phyloP scores from a whole-genome alignment of 208 protist species.

The Porcisia hertigi region DNA sequence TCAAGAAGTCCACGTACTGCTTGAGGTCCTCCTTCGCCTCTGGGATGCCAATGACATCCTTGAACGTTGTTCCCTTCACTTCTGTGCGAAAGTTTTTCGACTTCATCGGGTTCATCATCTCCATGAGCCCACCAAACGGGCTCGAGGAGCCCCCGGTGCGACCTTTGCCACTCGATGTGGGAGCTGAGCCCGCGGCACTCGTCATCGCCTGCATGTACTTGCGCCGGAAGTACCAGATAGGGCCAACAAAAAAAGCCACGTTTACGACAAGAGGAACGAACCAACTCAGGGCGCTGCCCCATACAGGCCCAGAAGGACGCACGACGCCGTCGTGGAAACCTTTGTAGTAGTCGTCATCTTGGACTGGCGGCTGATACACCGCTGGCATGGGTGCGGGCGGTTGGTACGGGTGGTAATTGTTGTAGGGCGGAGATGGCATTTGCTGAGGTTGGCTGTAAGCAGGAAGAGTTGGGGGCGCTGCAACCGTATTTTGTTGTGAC shows the following conservation, averaged over 20 bases:
- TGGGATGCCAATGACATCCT: constrained; percentile 97
- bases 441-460: constrained; percentile 30
- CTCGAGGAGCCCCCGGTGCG: constrained; percentile 19
- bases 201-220: constrained; percentile 82
- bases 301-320: constrained; percentile 59
- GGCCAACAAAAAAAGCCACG: constrained; percentile 80
- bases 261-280: constrained; percentile 83
- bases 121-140: constrained; percentile 80
- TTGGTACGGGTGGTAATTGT: constrained; percentile 15
- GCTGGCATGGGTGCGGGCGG: constrained; percentile 12
- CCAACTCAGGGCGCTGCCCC: constrained; percentile 79
- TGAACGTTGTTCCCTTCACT: constrained; percentile 88
- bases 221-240: constrained; percentile 90
- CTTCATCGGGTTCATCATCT: constrained; percentile 95
- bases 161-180: constrained; percentile 38
- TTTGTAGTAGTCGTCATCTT: constrained; percentile 88
- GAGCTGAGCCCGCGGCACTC: constrained; percentile 28
- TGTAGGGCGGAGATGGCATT: constrained; percentile 18
- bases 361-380: constrained; percentile 25
- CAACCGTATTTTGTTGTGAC: too few relatives aligned
- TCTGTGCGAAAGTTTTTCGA: constrained; percentile 84
- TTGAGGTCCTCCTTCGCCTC: constrained; percentile 98
- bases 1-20: constrained; percentile 98
- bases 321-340: constrained; percentile 91
- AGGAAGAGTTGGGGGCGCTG: background rate